These are phyloP conservation scores for Phytophthora pisi DNA, from an alignment of 352 stramenopile species.

Conservation along the genomic window DNA sequence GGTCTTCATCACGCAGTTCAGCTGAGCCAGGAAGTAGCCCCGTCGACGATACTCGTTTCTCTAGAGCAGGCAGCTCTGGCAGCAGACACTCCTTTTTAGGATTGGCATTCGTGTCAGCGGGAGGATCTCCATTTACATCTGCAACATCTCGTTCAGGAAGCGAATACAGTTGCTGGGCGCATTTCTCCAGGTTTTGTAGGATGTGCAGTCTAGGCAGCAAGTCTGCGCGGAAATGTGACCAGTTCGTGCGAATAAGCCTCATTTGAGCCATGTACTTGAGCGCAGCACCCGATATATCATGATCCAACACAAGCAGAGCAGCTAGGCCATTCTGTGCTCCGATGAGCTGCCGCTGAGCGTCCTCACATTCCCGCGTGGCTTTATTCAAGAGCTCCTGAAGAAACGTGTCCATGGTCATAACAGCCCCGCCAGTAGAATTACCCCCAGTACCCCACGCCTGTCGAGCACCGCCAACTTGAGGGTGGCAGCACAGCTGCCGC, in stretches of 20 bases:
- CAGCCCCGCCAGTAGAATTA: slow-evolving; percentile 13
- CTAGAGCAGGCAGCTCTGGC: slow-evolving; percentile 42
- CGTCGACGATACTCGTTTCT: slow-evolving; percentile 29
- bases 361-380: slow-evolving; percentile 79
- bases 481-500: slow-evolving; percentile 93
- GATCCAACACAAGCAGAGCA: slow-evolving; percentile 43
- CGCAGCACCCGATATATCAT: slow-evolving; percentile 42
- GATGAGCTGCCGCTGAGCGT: slow-evolving; percentile 79
- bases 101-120: slow-evolving; percentile 2
- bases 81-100: slow-evolving; percentile 58
- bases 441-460: slow-evolving; percentile 22
- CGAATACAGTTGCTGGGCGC: slow-evolving; percentile 25
- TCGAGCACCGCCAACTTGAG: slow-evolving; percentile 74
- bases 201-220: slow-evolving; percentile 74
- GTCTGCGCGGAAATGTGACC: slow-evolving; percentile 66
- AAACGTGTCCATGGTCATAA: slow-evolving; percentile 87
- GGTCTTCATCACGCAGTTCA: slow-evolving; percentile 2
- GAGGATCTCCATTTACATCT: neutral
- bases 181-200: slow-evolving; percentile 62
- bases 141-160: slow-evolving; percentile 5
- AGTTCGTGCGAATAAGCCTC: slow-evolving; percentile 56
- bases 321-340: slow-evolving; percentile 79
- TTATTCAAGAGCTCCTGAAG: slow-evolving; percentile 71
- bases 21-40: slow-evolving; percentile 12
- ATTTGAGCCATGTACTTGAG: slow-evolving; percentile 62